Evolutionary conservation across 495 filamentous ascomycete genomes (phyloP), one percentile per base, ranked within the genome.

Genomic region (Lophiostoma macrostomum): DNA sequence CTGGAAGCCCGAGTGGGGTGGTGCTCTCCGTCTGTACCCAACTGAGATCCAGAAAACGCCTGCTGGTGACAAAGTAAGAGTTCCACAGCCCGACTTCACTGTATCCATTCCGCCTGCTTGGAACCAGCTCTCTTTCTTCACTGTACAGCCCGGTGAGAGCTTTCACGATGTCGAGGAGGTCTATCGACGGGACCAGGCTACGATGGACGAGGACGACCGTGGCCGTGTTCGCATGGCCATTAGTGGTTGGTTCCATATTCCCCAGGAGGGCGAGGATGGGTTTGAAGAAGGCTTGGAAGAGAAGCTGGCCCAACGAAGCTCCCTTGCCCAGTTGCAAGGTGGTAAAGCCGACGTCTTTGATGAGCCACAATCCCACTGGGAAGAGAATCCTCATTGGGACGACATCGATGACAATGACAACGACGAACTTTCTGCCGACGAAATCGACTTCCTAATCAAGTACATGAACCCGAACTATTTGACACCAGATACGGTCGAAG

Each of bases 111-210:
- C 93, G 0, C 93, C 93, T 1, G 87, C 90, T 1, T 99, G 91
- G 82, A 95, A 96, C 68, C 93, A 99, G 74, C 75, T 99, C 43
- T 90, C 86, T 50, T 97, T 99, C 77, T 98, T 99, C 67, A 90
- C 90, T 20, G 94, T 99, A 11, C 91, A 96, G 71, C 93, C 93
- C 0, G 93, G 94, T 1, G 80, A 93, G 76, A 96, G 91, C 65
- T 99, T 96, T 71, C 93, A 99, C 68, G 93, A 97, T 72, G 93
- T 99, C 42, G 91, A 97, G 72, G 93, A 99, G 68, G 94, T 99
- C 13, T 96, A 95, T 69, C 79, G 86, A 60, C 76, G 80, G 34
- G 67, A 71, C 36, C 71, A 75, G 1, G 79, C 81, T 46, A 79
- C 80, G 53, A 78, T 85, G 28, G 83, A 83, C 35, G 77, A 77